Percentiles rank a stretch among this genome's conserved stretches.
Conservation (phyloP, 371 early-diverging fungal genomes). For the Rhizomucor miehei region DNA sequence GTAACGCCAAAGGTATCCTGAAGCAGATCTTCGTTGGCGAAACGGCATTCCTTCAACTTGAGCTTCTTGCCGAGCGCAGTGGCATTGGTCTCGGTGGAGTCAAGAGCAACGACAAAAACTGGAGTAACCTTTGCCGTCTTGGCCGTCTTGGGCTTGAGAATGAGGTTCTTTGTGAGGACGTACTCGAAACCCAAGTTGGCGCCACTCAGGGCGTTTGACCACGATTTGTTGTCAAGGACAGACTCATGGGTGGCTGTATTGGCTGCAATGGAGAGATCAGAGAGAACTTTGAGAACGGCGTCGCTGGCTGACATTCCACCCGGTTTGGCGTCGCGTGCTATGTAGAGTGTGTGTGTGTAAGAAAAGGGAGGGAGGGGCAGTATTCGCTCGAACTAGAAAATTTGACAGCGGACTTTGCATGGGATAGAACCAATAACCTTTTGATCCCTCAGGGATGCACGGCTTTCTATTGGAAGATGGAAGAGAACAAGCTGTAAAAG, state of each 20-base stretch:
- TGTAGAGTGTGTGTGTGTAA: constrained; percentile 1
- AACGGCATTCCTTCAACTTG: constrained; percentile 65
- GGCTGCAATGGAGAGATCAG: constrained; percentile 39
- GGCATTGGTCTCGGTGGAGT: constrained; percentile 49
- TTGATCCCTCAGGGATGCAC: too few relatives aligned
- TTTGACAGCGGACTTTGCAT: too few relatives aligned
- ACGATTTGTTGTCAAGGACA: constrained; percentile 52
- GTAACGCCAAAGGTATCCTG: constrained; percentile 46
- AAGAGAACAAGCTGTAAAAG: too few relatives aligned
- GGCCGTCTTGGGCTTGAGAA: constrained; percentile 72
- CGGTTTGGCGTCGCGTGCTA: neutral
- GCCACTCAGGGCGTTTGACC: constrained; percentile 45
- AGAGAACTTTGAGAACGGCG: constrained; percentile 34
- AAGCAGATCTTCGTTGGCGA: constrained; percentile 64
- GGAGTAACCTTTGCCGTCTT: constrained; percentile 63
- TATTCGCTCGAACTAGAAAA: too few relatives aligned
- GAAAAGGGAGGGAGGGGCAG: neutral
- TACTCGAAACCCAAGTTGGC: constrained; percentile 19
- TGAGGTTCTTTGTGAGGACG: constrained; percentile 59
- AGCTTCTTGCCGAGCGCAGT: constrained; percentile 59
- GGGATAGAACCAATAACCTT: too few relatives aligned
- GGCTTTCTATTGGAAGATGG: too few relatives aligned
- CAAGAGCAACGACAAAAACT: constrained; percentile 61
- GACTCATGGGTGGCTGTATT: constrained; percentile 51
- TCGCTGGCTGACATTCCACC: constrained; percentile 10